phyloP scores from a whole-genome alignment of 352 stramenopile genomes.

The Pythium aphanidermatum region DNA sequence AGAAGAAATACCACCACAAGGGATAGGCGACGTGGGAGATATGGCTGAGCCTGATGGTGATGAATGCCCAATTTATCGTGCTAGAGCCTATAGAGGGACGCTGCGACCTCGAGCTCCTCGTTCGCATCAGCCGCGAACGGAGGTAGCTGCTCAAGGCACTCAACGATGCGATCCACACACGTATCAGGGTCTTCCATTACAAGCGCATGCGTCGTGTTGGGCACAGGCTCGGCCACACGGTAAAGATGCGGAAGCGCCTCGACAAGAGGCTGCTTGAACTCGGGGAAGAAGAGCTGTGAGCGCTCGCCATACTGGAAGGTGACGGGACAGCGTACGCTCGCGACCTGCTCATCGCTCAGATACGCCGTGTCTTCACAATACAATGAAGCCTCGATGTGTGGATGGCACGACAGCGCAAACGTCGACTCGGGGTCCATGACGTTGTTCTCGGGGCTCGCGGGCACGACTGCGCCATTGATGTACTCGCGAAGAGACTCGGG shows the following conservation, averaged over 20 bases:
- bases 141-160: constrained; percentile 1
- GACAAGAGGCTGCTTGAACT: constrained; percentile 17
- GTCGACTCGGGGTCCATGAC: constrained; percentile 7
- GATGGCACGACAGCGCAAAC: constrained; percentile 26
- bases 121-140: too few relatives aligned
- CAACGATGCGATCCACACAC: constrained; percentile 27
- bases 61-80: too few relatives aligned
- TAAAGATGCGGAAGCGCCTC: constrained; percentile 34
- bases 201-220: constrained; percentile 31
- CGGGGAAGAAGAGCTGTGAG: constrained; percentile 33
- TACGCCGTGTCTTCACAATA: constrained; percentile 29
- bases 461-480: constrained; percentile 30
- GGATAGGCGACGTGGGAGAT: too few relatives aligned
- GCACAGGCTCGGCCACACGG: constrained; percentile 24
- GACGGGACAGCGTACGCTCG: constrained; percentile 30
- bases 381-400: constrained; percentile 31
- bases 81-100: too few relatives aligned
- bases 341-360: constrained; percentile 28
- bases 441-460: constrained; percentile 19
- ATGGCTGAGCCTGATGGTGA: too few relatives aligned
- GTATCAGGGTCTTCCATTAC: constrained; percentile 35
- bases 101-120: too few relatives aligned
- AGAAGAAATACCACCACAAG: too few relatives aligned
- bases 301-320: constrained; percentile 32
- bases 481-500: constrained; percentile 25